Evolutionary conservation across 345 rosid species (phyloP).

Genomic region (Aquilaria malaccensis): DNA sequence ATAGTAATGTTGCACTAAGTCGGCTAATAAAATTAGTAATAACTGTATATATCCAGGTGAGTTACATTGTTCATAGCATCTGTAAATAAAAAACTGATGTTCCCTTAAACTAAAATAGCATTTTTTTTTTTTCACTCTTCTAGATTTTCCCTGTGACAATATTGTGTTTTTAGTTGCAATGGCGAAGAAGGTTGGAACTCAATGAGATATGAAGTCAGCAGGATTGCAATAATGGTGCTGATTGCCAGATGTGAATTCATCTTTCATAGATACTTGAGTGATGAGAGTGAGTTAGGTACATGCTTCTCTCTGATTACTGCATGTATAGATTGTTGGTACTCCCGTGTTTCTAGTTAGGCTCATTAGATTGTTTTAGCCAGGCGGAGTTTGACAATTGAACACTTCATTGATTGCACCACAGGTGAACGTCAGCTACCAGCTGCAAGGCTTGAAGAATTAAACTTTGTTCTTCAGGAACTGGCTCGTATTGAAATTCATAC

Average conservation of each 20-base stretch:
- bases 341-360: background rate
- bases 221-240: slow-evolving; percentile 52
- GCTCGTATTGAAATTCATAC: slow-evolving; percentile 49
- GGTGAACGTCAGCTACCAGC: slow-evolving; percentile 65
- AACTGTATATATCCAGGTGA: too few relatives aligned
- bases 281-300: slow-evolving; percentile 67
- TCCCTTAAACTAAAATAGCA: too few relatives aligned
- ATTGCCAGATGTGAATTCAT: slow-evolving; percentile 69
- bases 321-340: background rate
- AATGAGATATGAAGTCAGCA: slow-evolving; percentile 69
- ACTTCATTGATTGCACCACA: slow-evolving; percentile 20
- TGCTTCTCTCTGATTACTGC: slow-evolving; percentile 3
- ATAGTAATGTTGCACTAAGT: too few relatives aligned
- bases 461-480: slow-evolving; percentile 58
- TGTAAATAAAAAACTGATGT: too few relatives aligned
- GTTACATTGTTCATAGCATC: too few relatives aligned
- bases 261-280: slow-evolving; percentile 60
- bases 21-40: too few relatives aligned
- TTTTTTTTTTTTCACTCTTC: too few relatives aligned
- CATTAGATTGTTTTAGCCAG: background rate
- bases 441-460: slow-evolving; percentile 78
- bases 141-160: background rate
- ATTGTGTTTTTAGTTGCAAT: slow-evolving; percentile 35
- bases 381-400: background rate
- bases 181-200: slow-evolving; percentile 50